Percentiles rank a stretch among this genome's conserved stretches.
phyloP scores from a whole-genome alignment of 179 eudicot genomes.

The Monotropa hypopitys region DNA sequence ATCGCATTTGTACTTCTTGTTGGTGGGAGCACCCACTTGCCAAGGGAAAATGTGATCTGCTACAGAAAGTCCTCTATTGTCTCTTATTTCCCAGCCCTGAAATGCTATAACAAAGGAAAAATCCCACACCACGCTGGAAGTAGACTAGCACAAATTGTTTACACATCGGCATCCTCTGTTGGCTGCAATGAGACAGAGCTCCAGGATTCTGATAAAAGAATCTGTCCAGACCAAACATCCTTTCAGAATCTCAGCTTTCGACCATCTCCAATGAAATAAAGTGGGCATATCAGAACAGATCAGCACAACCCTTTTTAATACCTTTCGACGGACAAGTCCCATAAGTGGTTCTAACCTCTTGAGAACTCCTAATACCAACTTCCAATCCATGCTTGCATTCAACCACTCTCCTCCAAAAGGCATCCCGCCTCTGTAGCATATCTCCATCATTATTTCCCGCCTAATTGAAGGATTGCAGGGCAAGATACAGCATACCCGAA shows the following conservation, averaged over 20 bases:
- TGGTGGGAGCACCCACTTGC: not conserved
- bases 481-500: not conserved
- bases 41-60: not conserved
- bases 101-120: not conserved
- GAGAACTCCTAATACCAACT: not conserved
- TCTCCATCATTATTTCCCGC: not conserved
- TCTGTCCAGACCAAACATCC: not conserved
- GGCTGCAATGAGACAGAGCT: not conserved
- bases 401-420: not conserved
- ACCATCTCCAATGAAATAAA: not conserved
- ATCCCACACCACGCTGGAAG: not conserved
- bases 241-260: not conserved
- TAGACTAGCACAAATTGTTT: not conserved
- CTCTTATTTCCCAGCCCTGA: not conserved
- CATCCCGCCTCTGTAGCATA: not conserved
- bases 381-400: not conserved
- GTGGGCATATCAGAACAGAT: not conserved
- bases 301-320: not conserved
- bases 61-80: not conserved
- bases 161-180: not conserved
- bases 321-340: not conserved
- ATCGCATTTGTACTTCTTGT: not conserved
- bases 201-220: not conserved
- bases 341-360: not conserved
- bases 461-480: not conserved